Base-by-base conservation (phyloP, 2,329 filamentous ascomycete genomes). In the Fusarium sambucinum region DNA sequence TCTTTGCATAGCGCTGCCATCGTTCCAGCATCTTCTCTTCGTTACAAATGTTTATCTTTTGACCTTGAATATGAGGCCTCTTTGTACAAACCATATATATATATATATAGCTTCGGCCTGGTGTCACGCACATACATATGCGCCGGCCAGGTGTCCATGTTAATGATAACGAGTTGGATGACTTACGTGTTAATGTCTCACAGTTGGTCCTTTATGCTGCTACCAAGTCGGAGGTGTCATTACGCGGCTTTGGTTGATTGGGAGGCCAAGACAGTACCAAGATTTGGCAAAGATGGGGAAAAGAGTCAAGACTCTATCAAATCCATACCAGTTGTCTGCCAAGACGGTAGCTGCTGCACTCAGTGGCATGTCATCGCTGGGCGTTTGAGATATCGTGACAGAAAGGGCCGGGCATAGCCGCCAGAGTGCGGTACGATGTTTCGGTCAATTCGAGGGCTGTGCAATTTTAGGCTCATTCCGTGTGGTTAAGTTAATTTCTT, bases 1-100 rank as follows among this genome's bases (percentile, higher is more conserved):
- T 97, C 51, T 96, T 97, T 77, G 84, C 83, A 53, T 87, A 84
- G 50, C 60, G 60, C 46, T 30, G 21, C n/a, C 55, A 42, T 55
- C 44, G n/a, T 51, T 37, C 50, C 42, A 51, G 54, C 59, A 51
- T 59, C 41, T 72, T 67, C 53, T 62, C 58, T 70, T 68, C 45
- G 57, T 55, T 61, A 68, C 59, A 72, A 63, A 73, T 74, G 51
- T 58, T 72, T 61, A 50, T 48, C 35, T 54, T 63, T 33, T 17
- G 27, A 59, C 54, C 68, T 59, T 44, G 25, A 44, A 56, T 30
- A 33, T 53, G 68, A 70, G 63, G 52, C 58, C 58, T 63, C 56
- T 63, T 42, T 73, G 71, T 71, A 73, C 60, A 73, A 66, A 70
- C 55, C 52, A 63, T 47, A 53, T 57, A 53, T 50, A 56, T 65